These are phyloP conservation scores for Botryotinia globosa DNA, from an alignment of 2,329 filamentous ascomycete genomes.

Conservation along the genomic window DNA sequence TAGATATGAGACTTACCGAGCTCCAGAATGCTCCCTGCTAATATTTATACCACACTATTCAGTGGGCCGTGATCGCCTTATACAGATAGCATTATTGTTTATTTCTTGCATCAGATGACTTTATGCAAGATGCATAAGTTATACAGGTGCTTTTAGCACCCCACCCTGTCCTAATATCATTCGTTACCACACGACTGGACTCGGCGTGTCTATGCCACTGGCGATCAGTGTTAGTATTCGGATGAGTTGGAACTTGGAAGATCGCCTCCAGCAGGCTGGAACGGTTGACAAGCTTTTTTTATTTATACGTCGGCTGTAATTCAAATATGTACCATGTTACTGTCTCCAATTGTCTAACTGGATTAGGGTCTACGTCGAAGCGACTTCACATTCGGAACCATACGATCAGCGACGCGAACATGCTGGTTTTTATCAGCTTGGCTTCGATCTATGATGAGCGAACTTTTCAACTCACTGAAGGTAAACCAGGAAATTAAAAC, in stretches of 20 bases:
- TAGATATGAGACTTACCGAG: background rate
- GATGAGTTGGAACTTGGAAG: background rate
- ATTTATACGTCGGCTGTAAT: too few species aligned
- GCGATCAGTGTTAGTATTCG: background rate
- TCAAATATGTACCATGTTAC: background rate
- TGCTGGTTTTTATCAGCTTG: background rate
- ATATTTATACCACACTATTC: background rate
- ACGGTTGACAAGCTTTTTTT: background rate
- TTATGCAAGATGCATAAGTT: background rate
- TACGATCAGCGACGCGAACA: background rate
- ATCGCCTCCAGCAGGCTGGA: background rate
- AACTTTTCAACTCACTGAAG: background rate
- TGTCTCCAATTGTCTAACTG: background rate
- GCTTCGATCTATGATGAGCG: background rate
- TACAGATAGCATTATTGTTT: background rate
- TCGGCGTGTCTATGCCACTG: background rate
- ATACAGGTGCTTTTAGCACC: background rate
- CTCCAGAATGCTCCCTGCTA: background rate
- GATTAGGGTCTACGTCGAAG: background rate
- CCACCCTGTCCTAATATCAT: background rate
- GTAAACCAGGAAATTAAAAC: background rate
- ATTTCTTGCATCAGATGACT: background rate
- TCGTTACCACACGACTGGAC: background rate
- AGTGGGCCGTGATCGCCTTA: background rate
- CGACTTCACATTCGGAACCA: background rate